These are phyloP conservation scores for Themeda triandra DNA, from an alignment of 176 grass and related monocot species.

Conservation along the genomic window DNA sequence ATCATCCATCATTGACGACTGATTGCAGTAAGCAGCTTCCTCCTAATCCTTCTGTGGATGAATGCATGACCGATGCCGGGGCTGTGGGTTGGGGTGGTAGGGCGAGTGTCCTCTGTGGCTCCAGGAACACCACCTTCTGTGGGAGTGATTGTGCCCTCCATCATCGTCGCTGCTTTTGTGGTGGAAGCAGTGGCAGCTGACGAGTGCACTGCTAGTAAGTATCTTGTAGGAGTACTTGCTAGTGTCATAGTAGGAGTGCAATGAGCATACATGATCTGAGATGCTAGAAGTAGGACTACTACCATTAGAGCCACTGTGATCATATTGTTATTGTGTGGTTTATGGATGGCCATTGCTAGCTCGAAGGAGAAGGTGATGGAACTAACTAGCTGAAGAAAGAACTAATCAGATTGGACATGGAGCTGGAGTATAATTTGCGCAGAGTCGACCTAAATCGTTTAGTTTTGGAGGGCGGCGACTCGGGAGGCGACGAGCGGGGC, in stretches of 20 bases:
- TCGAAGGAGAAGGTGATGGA: neutral
- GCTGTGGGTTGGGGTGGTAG: slow-evolving; percentile 3
- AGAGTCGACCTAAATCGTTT: too few relatives aligned
- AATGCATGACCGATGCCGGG: slow-evolving; percentile 32
- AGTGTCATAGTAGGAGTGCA: neutral
- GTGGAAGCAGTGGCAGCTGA: neutral
- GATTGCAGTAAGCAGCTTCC: neutral
- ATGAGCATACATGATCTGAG: neutral
- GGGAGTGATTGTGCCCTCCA: neutral
- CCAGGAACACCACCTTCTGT: neutral
- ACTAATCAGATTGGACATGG: neutral
- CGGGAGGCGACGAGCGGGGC: too few relatives aligned
- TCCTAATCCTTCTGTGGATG: slow-evolving; percentile 33
- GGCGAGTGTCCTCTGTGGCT: neutral
- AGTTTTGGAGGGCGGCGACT: too few relatives aligned
- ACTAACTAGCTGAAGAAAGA: neutral
- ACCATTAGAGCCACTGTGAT: neutral
- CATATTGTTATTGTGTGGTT: neutral
- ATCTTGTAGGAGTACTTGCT: neutral
- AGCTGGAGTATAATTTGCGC: too few relatives aligned
- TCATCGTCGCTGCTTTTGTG: neutral
- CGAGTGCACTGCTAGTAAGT: neutral
- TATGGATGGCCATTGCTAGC: neutral
- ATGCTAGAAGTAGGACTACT: neutral
- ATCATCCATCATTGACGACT: neutral